Base-by-base conservation (phyloP, 2,329 filamentous ascomycete species). In the Aspergillus bombycis region DNA sequence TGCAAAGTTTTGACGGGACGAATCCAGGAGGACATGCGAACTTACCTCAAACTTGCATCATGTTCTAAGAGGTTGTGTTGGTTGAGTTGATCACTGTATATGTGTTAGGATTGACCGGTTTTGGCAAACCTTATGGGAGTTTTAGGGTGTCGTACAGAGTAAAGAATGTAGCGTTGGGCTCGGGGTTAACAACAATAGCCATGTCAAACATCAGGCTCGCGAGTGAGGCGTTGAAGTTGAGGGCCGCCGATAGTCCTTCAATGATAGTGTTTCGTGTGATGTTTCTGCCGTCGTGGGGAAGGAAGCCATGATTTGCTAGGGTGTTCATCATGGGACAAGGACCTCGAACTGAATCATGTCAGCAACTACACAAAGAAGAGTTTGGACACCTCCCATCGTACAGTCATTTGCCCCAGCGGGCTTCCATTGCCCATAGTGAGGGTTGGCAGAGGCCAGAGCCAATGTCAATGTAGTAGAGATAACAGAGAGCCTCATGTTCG, bases 291-390 rank as follows among this genome's bases (percentile, higher is more conserved):
- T 82, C 70, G 56, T 77, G 83, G 3, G 81, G 82, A 1, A 85
- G 76, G 61, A 81, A 83, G 16, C 79, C 80, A 63, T 85, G 81
- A 67, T 85, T 85, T 5, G 82, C 80, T n/a, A 85, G 72, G 0
- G 83, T 79, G 69, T 85, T 86, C 61, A 85, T 73, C 78, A 84
- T 83, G 1, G 84, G 83, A 62, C 83, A 85, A 28, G 83, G 82
- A 0, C 78, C 65, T 21, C 68, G 67, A 46, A 60, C 68, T 70
- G n/a, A 9, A 9, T 19, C 30, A 36, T 34, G 23, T 54, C 28
- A 54, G 52, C 21, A 23, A 14, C 32, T 50, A 19, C 11, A 14
- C 14, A 19, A 10, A 26, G 10, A 28, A 10, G 12, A 30, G 8
- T 19, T n/a, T 10, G 8, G 23, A 5, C 9, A 12, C 19, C 10